Percentiles rank a stretch among this genome's conserved stretches.
phyloP scores from a whole-genome alignment of 257 asterid genomes.

The Plantago major region DNA sequence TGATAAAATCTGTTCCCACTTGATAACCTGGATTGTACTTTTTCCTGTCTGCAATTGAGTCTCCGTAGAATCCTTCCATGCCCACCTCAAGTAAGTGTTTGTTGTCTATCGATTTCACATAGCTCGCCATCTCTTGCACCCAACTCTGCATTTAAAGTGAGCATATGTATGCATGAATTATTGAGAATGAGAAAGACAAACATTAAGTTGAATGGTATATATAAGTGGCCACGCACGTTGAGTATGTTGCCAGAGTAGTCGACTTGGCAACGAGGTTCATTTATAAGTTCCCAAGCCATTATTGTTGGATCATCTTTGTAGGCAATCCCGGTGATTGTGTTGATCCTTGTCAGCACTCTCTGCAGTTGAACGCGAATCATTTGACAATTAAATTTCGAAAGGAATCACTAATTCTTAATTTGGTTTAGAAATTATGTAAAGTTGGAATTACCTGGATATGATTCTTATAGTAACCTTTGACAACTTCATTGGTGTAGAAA shows the following conservation, averaged over 20 bases:
- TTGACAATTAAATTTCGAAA: neutral
- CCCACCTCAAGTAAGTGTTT: slow-evolving; percentile 44
- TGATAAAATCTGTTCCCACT: slow-evolving; percentile 54
- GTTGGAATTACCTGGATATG: slow-evolving; percentile 24
- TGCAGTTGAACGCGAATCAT: slow-evolving; percentile 3
- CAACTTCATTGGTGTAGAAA: slow-evolving; percentile 36
- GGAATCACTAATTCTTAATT: too few species aligned
- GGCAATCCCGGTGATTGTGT: slow-evolving; percentile 33
- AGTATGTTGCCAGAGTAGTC: slow-evolving; percentile 45
- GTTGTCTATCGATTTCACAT: slow-evolving; percentile 41
- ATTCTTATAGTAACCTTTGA: slow-evolving; percentile 39
- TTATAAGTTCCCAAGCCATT: slow-evolving; percentile 61
- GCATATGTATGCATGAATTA: neutral
- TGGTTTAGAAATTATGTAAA: neutral
- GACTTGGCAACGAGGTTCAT: slow-evolving; percentile 51
- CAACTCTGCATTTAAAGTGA: slow-evolving; percentile 24
- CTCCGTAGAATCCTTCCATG: slow-evolving; percentile 60
- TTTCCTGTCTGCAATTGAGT: slow-evolving; percentile 33
- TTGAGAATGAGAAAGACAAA: neutral
- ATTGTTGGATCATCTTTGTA: slow-evolving; percentile 45
- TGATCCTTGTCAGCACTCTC: slow-evolving; percentile 39
- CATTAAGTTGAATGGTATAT: neutral
- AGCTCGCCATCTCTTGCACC: slow-evolving; percentile 47
- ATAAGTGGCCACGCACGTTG: slow-evolving; percentile 26
- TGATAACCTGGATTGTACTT: slow-evolving; percentile 45